Evolutionary conservation across 2,329 filamentous ascomycete species (phyloP).

Genomic region (Cordyceps javanica): DNA sequence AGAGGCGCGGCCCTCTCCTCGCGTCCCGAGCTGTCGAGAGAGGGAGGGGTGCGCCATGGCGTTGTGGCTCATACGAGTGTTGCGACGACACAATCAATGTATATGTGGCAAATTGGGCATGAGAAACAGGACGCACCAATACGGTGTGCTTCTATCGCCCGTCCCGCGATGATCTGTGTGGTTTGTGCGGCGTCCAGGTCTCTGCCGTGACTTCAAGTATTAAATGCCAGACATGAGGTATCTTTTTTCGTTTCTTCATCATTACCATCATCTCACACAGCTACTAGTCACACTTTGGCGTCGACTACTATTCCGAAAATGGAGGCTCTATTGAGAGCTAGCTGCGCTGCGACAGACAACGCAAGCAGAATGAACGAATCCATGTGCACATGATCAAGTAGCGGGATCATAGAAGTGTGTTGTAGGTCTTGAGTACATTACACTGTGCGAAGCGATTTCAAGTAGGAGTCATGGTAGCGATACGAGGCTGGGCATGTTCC

Average conservation of each 20-base stretch:
- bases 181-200: neutral
- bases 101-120: neutral
- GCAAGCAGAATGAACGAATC: neutral
- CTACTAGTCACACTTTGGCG: too few relatives aligned
- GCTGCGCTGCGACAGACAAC: too few relatives aligned
- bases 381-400: neutral
- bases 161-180: neutral
- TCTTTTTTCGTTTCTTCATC: too few relatives aligned
- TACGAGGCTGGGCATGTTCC: neutral
- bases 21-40: neutral
- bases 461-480: neutral
- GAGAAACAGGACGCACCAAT: neutral
- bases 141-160: neutral
- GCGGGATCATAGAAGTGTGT: neutral
- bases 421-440: neutral
- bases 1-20: conserved; percentile 2
- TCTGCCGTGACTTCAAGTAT: neutral
- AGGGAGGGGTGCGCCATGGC: neutral
- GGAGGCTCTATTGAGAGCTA: too few relatives aligned
- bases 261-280: too few relatives aligned
- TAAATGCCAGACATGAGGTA: too few relatives aligned
- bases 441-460: neutral
- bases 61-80: conserved; percentile 5
- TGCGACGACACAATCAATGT: neutral
- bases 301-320: too few relatives aligned